Evolutionary conservation across 345 rosid genomes (phyloP).

Genomic region (Zanthoxylum bungeanum): DNA sequence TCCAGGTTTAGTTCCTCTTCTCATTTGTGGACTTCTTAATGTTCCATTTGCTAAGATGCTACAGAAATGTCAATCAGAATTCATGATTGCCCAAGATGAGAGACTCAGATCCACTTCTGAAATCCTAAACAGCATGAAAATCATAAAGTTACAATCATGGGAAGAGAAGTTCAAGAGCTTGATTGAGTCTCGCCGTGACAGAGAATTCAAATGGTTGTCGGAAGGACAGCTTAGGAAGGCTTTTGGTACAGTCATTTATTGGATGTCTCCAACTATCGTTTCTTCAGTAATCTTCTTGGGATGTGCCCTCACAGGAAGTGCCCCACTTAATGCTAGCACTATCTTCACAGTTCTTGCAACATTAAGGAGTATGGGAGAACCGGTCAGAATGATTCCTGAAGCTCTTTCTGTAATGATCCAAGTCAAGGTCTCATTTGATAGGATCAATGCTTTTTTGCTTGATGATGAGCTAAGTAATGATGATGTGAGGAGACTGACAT

Average conservation of each 20-base stretch:
- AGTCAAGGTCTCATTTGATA: slow-evolving; percentile 59
- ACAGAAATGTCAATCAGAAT: slow-evolving; percentile 58
- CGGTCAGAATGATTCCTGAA: slow-evolving; percentile 68
- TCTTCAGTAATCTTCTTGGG: slow-evolving; percentile 65
- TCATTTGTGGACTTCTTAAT: slow-evolving; percentile 47
- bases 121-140: slow-evolving; percentile 70
- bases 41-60: slow-evolving; percentile 60
- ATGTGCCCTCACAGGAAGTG: slow-evolving; percentile 49
- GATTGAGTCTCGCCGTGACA: slow-evolving; percentile 50
- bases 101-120: slow-evolving; percentile 64
- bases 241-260: slow-evolving; percentile 47
- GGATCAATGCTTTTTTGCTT: slow-evolving; percentile 54
- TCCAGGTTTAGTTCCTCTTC: slow-evolving; percentile 52
- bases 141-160: slow-evolving; percentile 83
- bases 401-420: slow-evolving; percentile 70
- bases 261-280: slow-evolving; percentile 71
- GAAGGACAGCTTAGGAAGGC: slow-evolving; percentile 48
- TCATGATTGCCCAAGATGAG: slow-evolving; percentile 75
- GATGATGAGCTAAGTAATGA: slow-evolving; percentile 55
- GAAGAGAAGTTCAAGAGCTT: slow-evolving; percentile 63
- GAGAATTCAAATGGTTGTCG: slow-evolving; percentile 64
- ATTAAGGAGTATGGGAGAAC: slow-evolving; percentile 58
- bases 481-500: slow-evolving; percentile 24
- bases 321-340: slow-evolving; percentile 68
- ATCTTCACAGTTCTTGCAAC: slow-evolving; percentile 76